These are phyloP conservation scores for Elaeagnus macrophylla DNA, from an alignment of 306 rosid genomes.

Conservation along the genomic window DNA sequence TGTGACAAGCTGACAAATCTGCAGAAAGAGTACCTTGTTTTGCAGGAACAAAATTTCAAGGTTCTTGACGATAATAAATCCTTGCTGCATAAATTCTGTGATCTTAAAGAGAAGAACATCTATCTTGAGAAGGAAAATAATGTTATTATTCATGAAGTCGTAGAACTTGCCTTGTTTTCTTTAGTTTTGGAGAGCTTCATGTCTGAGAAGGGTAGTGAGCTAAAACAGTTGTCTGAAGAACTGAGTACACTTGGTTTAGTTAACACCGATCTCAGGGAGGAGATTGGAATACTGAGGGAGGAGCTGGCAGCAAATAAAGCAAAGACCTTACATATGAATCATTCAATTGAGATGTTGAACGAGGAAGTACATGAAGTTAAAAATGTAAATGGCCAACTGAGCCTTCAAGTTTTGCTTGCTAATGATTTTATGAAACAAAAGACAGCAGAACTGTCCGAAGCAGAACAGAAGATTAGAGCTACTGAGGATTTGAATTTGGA, in stretches of 20 bases:
- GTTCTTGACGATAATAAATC: conserved; percentile 52
- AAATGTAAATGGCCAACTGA: conserved; percentile 38
- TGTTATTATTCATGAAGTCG: conserved; percentile 46
- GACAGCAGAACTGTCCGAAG: conserved; percentile 49
- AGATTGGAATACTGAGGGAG: conserved; percentile 41
- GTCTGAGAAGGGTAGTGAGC: conserved; percentile 51
- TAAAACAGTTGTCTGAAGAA: conserved; percentile 42
- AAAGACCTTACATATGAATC: conserved; percentile 45
- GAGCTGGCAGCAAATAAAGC: conserved; percentile 43
- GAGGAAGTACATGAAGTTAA: conserved; percentile 42
- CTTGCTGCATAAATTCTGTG: conserved; percentile 38
- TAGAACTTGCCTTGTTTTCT: conserved; percentile 43
- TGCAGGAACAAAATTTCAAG: conserved; percentile 51
- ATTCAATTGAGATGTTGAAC: conserved; percentile 37
- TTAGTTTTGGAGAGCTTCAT: conserved; percentile 53
- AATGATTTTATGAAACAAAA: conserved; percentile 39
- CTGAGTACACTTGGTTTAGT: conserved; percentile 30
- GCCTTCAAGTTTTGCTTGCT: conserved; percentile 36
- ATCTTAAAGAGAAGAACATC: conserved; percentile 44
- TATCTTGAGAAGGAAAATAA: conserved; percentile 45
- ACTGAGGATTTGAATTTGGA: conserved; percentile 45
- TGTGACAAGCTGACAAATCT: conserved; percentile 40
- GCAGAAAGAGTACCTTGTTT: conserved; percentile 31
- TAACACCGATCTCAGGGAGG: conserved; percentile 45
- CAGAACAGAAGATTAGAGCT: conserved; percentile 48